Base-by-base conservation (phyloP, 192 early-diverging fungal genomes). In the Ramicandelaber brevisporus region DNA sequence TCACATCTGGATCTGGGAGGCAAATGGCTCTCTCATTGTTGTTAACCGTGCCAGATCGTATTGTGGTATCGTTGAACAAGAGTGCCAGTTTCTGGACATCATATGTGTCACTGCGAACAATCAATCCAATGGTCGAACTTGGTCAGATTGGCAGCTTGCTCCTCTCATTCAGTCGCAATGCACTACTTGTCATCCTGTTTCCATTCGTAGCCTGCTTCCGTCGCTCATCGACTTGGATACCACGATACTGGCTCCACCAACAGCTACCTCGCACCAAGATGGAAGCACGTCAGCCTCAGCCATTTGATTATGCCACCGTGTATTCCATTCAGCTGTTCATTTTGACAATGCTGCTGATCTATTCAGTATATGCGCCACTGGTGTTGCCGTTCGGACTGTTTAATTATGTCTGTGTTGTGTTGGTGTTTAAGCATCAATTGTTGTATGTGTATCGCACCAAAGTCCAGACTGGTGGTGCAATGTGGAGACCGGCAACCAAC, bases 371-470 rank as follows among this genome's bases (percentile, higher is more conserved):
- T 32, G 57, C 73, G 4, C 76, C 76, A 3, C 40, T 79, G 12
- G 57, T 63, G 12, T 43, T 74, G 18, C 58, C 65, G 16, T 75
- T 76, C 49, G 61, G 62, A 0, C 47, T 62, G 14, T 14, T 76
- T 6, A 61, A 58, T 21, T 79, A 73, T 32, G 43, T 59, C 5
- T 39, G 73, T 20, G 65, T 66, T 3, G 62, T 61, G 31, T 47
- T 73, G 41, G 64, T 67, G 8, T 79, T 65, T 54, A 69, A 65
- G 50, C 76, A 79, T 50, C 59, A 62, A 12, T 22, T 73, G 6
- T 67, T 78, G 68, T 73, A 70, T 40, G 70, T 79, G 14, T 76
- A 70, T 53, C 53, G 55, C 35, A 79, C 76, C 13, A 53, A 53
- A 27, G 41, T 68, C 21, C 68, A 79, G 23, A 73, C 70, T 0